Conservation (phyloP, 495 filamentous ascomycete genomes). For the Hypoxylon fuscum region DNA sequence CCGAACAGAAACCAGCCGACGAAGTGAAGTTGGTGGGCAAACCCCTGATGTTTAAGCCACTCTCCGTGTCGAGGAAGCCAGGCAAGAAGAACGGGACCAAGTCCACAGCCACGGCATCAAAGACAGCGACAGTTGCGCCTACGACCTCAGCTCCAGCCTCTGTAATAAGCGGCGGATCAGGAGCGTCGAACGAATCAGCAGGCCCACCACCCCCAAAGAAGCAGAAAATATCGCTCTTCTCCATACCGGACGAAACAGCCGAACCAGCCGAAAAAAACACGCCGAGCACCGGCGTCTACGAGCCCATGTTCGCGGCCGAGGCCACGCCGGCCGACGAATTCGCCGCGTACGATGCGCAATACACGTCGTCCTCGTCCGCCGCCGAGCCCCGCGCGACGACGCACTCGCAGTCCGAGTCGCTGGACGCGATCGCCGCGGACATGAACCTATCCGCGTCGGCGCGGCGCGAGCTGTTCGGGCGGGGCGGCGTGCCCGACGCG, state of each 20-base stretch:
- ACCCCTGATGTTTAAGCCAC: slow-evolving; percentile 85
- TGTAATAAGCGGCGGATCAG: slow-evolving; percentile 15
- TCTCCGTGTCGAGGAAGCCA: slow-evolving; percentile 79
- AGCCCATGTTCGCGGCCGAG: slow-evolving; percentile 50
- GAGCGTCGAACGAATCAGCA: slow-evolving; percentile 18
- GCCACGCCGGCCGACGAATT: slow-evolving; percentile 40
- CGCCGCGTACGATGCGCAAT: slow-evolving; percentile 47
- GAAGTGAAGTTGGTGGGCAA: slow-evolving; percentile 78
- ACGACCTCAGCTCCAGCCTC: slow-evolving; percentile 12
- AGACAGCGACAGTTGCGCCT: slow-evolving; percentile 17
- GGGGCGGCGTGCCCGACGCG: slow-evolving; percentile 45
- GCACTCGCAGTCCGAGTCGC: slow-evolving; percentile 48
- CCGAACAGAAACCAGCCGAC: slow-evolving; percentile 58
- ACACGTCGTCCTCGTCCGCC: slow-evolving; percentile 33
- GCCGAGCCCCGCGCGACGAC: slow-evolving; percentile 29
- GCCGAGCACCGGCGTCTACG: slow-evolving; percentile 46
- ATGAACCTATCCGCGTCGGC: slow-evolving; percentile 78
- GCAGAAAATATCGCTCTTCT: slow-evolving; percentile 57
- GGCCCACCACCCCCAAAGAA: slow-evolving; percentile 44
- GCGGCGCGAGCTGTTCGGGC: slow-evolving; percentile 84
- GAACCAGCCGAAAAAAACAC: slow-evolving; percentile 9
- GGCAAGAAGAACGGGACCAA: slow-evolving; percentile 67
- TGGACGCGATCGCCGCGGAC: slow-evolving; percentile 72
- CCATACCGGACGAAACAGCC: slow-evolving; percentile 47
- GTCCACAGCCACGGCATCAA: slow-evolving; percentile 13